Percentiles rank a stretch among this genome's conserved stretches.
phyloP scores from a whole-genome alignment of 2,329 filamentous ascomycete genomes.

The Beauveria australis region DNA sequence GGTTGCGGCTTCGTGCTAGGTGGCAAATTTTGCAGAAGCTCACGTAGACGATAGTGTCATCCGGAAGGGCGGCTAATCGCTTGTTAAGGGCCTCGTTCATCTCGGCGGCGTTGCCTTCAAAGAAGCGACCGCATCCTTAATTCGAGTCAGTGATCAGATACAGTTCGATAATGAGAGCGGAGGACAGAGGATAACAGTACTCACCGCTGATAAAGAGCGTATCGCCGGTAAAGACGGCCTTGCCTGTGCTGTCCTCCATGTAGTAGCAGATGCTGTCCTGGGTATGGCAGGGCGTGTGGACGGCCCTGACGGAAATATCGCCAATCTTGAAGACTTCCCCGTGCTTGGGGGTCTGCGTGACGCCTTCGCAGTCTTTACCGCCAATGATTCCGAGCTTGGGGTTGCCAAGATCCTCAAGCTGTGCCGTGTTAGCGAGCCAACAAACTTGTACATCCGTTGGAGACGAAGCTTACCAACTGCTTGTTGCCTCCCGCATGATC shows the following conservation, averaged over 20 bases:
- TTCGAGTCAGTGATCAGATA: background rate
- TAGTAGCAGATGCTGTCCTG: constrained; percentile 97
- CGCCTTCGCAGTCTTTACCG: constrained; percentile 74
- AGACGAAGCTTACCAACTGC: constrained; percentile 54
- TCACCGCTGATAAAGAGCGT: constrained; percentile 88
- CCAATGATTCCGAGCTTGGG: constrained; percentile 70
- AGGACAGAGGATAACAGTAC: constrained; percentile 15
- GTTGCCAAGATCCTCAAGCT: constrained; percentile 40
- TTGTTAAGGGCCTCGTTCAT: constrained; percentile 93
- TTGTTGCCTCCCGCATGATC: constrained; percentile 92
- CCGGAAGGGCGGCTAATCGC: constrained; percentile 69
- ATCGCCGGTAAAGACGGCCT: constrained; percentile 89
- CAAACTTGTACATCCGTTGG: background rate
- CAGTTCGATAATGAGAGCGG: background rate
- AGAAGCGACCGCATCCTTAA: constrained; percentile 85
- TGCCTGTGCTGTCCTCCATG: constrained; percentile 68
- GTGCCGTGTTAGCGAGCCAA: background rate
- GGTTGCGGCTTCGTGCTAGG: no score
- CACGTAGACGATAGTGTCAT: constrained; percentile 88
- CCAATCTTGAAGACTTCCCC: constrained; percentile 76
- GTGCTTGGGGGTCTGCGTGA: constrained; percentile 68
- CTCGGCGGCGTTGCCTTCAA: constrained; percentile 80
- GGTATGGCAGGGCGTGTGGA: constrained; percentile 97
- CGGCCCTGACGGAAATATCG: constrained; percentile 69
- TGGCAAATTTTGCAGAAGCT: constrained; percentile 24